Conservation (phyloP, 2,329 filamentous ascomycete genomes). For the Beauveria medogensis region DNA sequence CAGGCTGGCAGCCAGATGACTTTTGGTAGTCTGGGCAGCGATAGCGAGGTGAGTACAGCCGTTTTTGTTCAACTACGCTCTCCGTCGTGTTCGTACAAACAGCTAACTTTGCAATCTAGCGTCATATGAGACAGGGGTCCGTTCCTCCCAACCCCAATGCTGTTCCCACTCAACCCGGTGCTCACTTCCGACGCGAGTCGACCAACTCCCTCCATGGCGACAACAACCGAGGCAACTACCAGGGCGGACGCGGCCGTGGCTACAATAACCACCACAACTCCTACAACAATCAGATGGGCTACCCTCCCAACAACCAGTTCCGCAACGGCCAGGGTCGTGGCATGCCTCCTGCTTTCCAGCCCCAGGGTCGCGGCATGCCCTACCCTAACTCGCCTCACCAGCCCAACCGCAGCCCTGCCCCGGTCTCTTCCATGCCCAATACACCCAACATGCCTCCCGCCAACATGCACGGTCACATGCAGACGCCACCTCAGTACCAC, state of each 20-base stretch:
- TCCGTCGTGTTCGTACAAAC: conserved; percentile 10
- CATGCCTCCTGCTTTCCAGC: conserved; percentile 40
- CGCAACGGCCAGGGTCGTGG: conserved; percentile 41
- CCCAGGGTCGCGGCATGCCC: conserved; percentile 37
- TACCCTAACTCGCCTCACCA: conserved; percentile 54
- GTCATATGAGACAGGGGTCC: conserved; percentile 61
- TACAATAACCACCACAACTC: conserved; percentile 32
- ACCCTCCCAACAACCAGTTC: conserved; percentile 35
- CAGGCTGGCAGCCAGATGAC: conserved; percentile 60
- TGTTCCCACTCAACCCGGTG: conserved; percentile 54
- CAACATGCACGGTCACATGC: conserved; percentile 47
- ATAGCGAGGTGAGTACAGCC: conserved; percentile 63
- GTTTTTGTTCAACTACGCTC: neutral
- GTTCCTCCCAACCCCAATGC: conserved; percentile 53
- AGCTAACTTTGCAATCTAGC: conserved; percentile 30
- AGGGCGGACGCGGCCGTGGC: conserved; percentile 42
- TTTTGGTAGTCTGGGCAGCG: conserved; percentile 77
- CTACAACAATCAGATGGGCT: conserved; percentile 39
- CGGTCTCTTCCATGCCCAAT: conserved; percentile 56
- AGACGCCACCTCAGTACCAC: conserved; percentile 54
- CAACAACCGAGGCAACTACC: conserved; percentile 45
- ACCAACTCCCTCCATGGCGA: conserved; percentile 65
- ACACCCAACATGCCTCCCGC: conserved; percentile 61
- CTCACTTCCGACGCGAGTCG: conserved; percentile 78
- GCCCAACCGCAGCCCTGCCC: conserved; percentile 56